Evolutionary conservation across 164 flowering plant species (phyloP), one percentile per base, ranked within the genome.

Genomic region (Umbellularia californica): DNA sequence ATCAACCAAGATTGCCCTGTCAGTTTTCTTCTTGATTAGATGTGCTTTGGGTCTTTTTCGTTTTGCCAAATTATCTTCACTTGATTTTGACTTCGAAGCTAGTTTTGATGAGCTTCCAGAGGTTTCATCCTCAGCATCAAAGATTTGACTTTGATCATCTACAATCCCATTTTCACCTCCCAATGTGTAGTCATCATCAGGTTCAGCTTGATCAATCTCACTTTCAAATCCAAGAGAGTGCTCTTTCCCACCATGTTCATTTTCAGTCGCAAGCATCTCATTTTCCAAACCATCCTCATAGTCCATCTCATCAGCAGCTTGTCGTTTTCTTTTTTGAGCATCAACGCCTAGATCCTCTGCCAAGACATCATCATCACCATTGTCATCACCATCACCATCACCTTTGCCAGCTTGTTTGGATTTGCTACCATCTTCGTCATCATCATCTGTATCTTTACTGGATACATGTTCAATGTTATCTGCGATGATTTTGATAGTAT

Each of bases 281-380:
- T 30, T 79, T 65, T 79, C 85, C n/a, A 70, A 78, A 15, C 55
- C 87, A 81, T 91, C 97, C 41, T 89, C 97, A 77, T 94, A 92
- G 69, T 94, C 97, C 77, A 86, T 78, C 81, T 94, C 97, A 87
- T 92, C 95, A 30, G 77, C 79, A 65, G 82, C 80, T 79, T 88
- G 97, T 25, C 73, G 72, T 75, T 82, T 90, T 58, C 83, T 78
- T 76, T 88, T 94, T 70, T 86, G 85, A 24, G 78, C 88, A 81
- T 92, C 95, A 20, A 73, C 77, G 74, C 89, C 95, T 41, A 87
- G 83, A 82, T 92, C 94, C 11, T 88, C 97, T 60, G 69, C 80
- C 62, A 30, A 82, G 5, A 80, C 87, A 47, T 64, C 84, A 71
- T 79, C 86, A 50, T 74, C 79, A 33, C 76, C 87, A 62, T 69